Percentiles rank a stretch among this genome's conserved stretches.
These are phyloP conservation scores for Trichoderma orchidacearum DNA, from an alignment of 495 filamentous ascomycete genomes.

Conservation along the genomic window DNA sequence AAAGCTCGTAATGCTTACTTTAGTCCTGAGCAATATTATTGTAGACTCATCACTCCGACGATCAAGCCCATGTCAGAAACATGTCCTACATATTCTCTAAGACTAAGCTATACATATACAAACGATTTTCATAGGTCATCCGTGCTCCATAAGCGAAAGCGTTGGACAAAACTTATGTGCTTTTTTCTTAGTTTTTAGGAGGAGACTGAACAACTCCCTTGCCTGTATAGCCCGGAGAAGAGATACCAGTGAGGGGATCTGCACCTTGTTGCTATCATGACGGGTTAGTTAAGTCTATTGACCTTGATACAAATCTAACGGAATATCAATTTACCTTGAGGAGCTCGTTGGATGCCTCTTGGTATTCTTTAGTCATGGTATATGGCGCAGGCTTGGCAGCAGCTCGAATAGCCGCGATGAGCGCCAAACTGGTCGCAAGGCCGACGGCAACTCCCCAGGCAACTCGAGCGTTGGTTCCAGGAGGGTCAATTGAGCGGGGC, in stretches of 20 bases:
- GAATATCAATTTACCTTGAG: slow-evolving; percentile 71
- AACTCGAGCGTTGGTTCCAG: slow-evolving; percentile 69
- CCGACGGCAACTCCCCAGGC: slow-evolving; percentile 54
- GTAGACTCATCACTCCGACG: slow-evolving; percentile 2
- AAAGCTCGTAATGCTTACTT: no score
- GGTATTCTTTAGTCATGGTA: slow-evolving; percentile 92
- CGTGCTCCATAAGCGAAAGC: no score
- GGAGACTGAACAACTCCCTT: slow-evolving; percentile 70
- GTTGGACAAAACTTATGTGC: no score
- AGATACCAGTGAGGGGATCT: slow-evolving; percentile 82
- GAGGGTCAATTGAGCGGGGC: slow-evolving; percentile 65
- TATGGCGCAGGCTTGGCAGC: slow-evolving; percentile 55
- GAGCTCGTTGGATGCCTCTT: slow-evolving; percentile 85
- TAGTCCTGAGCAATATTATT: slow-evolving; percentile 3
- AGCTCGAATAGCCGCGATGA: slow-evolving; percentile 52
- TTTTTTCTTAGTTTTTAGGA: slow-evolving; percentile 11
- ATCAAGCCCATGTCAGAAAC: not conserved
- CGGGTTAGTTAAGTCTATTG: slow-evolving; percentile 5
- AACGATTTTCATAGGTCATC: not conserved
- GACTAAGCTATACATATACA: slow-evolving; percentile 1
- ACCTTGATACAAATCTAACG: no score
- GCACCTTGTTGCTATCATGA: slow-evolving; percentile 57
- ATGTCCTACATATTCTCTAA: not conserved
- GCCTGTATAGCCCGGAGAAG: slow-evolving; percentile 66
- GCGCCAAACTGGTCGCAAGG: slow-evolving; percentile 38